Evolutionary conservation across 129 eudicot genomes (phyloP), one percentile per base, ranked within the genome.

Genomic region (Ambrosia trifida): DNA sequence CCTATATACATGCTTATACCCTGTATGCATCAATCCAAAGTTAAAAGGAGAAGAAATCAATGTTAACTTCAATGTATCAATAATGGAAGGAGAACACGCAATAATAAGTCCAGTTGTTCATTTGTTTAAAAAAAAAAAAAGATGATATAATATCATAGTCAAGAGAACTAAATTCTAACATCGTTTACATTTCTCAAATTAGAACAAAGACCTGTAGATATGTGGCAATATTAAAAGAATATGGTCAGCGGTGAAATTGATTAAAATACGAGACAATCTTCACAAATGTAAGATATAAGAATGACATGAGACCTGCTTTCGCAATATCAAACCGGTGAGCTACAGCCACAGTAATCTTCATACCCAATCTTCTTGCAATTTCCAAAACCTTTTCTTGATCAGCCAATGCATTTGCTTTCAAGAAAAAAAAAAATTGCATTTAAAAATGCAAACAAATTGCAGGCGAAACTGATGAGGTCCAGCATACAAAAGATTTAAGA

Each of bases 1-100:
- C 99, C 99, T 62, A 95, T 70, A 88, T 95, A 95, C 57, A 88
- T 85, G 68, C 96, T 95, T 33, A 64, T 81, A 73, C 85, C 96
- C 99, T 95, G 90, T 79, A 81, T 43, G 33, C 72, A 65, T 40
- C 32, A n/a, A 63, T 41, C 62, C 69, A 57, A 50, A 19, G n/a
- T 11, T 8, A 54, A 53, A 35, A 68, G n/a, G n/a, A n/a, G 32
- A 24, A 58, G 18, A 59, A 75, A 17, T 31, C 46, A 46, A 31
- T 47, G 61, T 54, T 2, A 58, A 17, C 5, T 19, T 30, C 33
- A 72, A 33, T 28, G 69, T 24, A 6, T 10, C 7, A 11, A 30
- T 40, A 47, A 45, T 14, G n/a, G n/a, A n/a, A 24, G 65, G 78
- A 33, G 16, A 6, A 7, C 18, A 59, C 44, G 33, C 10, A 49